These are phyloP conservation scores for Furcasterigmium sp. DNA, from an alignment of 2,329 filamentous ascomycete species.

Conservation along the genomic window DNA sequence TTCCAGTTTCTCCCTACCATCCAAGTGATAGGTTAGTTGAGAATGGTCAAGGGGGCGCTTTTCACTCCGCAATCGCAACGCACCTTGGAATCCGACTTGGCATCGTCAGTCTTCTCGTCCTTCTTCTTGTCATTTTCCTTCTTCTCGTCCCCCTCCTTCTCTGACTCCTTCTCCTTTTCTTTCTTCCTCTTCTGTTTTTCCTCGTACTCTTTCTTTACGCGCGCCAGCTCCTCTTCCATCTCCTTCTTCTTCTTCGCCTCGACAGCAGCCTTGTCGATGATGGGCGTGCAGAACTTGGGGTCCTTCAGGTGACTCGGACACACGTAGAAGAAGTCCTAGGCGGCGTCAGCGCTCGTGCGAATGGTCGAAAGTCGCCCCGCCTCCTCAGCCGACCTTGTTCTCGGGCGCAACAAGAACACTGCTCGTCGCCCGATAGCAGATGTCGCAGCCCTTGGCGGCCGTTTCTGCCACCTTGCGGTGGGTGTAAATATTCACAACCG, in stretches of 20 bases:
- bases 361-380: too few species aligned
- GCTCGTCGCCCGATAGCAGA: slow-evolving; percentile 84
- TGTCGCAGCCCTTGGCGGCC: slow-evolving; percentile 77
- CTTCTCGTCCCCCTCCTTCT: slow-evolving; percentile 43
- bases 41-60: background rate
- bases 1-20: slow-evolving; percentile 36
- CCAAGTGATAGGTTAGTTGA: background rate
- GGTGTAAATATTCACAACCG: slow-evolving; percentile 74
- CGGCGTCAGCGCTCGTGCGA: slow-evolving; percentile 6
- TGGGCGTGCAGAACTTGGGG: slow-evolving; percentile 70
- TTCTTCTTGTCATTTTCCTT: slow-evolving; percentile 32
- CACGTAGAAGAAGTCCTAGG: slow-evolving; percentile 82
- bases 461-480: slow-evolving; percentile 82
- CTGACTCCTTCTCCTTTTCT: slow-evolving; percentile 59
- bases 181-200: slow-evolving; percentile 64
- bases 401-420: slow-evolving; percentile 87
- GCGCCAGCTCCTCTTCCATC: slow-evolving; percentile 57
- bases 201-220: slow-evolving; percentile 72
- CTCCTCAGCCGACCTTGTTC: slow-evolving; percentile 62
- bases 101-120: slow-evolving; percentile 26
- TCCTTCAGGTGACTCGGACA: slow-evolving; percentile 82
- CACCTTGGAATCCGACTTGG: slow-evolving; percentile 13
- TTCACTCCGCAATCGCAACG: background rate
- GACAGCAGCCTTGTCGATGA: slow-evolving; percentile 62
- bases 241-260: slow-evolving; percentile 63